phyloP scores from a whole-genome alignment of 1,139 yeast genomes.

The Neolecta irregularis region DNA sequence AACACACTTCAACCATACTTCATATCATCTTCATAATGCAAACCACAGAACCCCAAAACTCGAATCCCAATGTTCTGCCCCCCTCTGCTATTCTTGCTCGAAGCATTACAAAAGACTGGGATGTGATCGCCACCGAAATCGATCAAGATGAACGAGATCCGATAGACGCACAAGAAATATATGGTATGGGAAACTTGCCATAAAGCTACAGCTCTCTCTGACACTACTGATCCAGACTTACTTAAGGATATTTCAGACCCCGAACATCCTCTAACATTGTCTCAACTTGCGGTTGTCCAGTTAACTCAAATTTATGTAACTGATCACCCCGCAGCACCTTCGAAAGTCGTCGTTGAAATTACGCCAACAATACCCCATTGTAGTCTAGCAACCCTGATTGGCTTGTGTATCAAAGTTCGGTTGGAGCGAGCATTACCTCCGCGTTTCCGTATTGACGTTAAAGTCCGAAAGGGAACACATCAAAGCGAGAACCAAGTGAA shows the following conservation, averaged over 20 bases:
- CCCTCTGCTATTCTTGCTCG: no score
- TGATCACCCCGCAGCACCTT: conserved; percentile 4
- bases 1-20: no score
- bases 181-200: conserved; percentile 21
- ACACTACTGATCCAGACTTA: conserved; percentile 32
- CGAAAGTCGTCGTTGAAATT: conserved; percentile 65
- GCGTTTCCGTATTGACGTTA: conserved; percentile 61
- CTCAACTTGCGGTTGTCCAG: conserved; percentile 88
- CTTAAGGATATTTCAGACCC: conserved; percentile 90
- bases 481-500: conserved; percentile 93
- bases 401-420: conserved; percentile 84
- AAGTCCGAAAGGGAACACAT: conserved; percentile 82
- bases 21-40: no score
- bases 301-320: conserved; percentile 64
- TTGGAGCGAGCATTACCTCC: conserved; percentile 79
- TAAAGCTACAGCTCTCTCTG: neutral
- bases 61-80: no score
- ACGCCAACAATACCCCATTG: conserved; percentile 98
- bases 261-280: conserved; percentile 89
- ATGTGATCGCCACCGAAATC: no score
- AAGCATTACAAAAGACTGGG: no score
- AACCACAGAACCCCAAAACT: no score
- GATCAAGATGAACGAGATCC: conserved; percentile 38
- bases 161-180: conserved; percentile 65
- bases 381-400: conserved; percentile 87